Percentiles rank a stretch among this genome's conserved stretches.
phyloP scores from a whole-genome alignment of 768 basidiomycete genomes.

The Naganishia kalamii region DNA sequence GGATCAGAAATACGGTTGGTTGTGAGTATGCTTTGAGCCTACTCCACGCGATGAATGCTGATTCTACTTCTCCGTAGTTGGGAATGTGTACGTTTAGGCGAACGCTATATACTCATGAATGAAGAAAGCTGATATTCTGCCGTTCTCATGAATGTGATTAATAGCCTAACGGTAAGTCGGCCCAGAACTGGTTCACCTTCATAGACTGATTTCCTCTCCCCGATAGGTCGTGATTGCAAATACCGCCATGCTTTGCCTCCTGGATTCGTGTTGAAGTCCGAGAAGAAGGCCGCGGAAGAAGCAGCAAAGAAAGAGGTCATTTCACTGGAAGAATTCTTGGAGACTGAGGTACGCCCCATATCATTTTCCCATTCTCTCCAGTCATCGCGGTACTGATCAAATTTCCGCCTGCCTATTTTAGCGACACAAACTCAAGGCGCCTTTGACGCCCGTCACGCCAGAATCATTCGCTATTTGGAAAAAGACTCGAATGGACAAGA shows the following conservation, averaged over 20 bases:
- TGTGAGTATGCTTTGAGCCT: slow-evolving; percentile 34
- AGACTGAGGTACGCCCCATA: slow-evolving; percentile 69
- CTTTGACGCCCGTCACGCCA: slow-evolving; percentile 81
- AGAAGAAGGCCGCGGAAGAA: slow-evolving; percentile 83
- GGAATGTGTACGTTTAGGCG: slow-evolving; percentile 44
- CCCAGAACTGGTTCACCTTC: background rate
- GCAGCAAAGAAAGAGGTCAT: slow-evolving; percentile 78
- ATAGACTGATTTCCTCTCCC: background rate
- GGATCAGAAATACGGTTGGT: slow-evolving; percentile 62
- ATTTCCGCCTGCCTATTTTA: slow-evolving; percentile 39
- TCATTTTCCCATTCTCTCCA: background rate
- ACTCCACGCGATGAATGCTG: background rate
- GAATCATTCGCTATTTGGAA: slow-evolving; percentile 94
- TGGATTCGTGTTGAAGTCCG: slow-evolving; percentile 89
- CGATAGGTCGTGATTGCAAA: slow-evolving; percentile 61
- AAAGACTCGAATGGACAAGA: slow-evolving; percentile 89
- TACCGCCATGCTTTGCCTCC: slow-evolving; percentile 93
- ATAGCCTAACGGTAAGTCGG: slow-evolving; percentile 71
- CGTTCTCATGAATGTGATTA: slow-evolving; percentile 53
- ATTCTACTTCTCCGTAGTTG: slow-evolving; percentile 29
- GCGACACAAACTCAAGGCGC: slow-evolving; percentile 76
- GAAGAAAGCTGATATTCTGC: background rate
- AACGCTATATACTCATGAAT: background rate
- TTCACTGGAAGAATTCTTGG: slow-evolving; percentile 91
- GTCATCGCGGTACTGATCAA: background rate